Evolutionary conservation across 2,329 filamentous ascomycete genomes (phyloP), one percentile per base, ranked within the genome.

Genomic region (Purpureocillium lavendulum): DNA sequence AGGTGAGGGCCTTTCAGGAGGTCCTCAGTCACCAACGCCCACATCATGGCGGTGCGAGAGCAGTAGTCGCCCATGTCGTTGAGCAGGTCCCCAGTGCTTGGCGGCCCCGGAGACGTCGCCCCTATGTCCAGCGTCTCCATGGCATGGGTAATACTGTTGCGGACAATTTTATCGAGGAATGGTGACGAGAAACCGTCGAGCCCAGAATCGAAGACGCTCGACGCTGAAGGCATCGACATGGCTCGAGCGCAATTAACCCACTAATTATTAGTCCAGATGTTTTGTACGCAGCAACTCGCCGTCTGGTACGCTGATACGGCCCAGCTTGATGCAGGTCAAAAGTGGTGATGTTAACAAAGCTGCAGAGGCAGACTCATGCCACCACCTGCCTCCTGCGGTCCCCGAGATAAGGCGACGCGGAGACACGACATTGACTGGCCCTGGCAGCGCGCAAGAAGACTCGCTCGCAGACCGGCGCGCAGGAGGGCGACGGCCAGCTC

Each of bases 31-130:
- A 64, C 44, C 16, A 45, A 46, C n/a, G 53, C 50, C 55, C 53
- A 60, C 40, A 62, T 47, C 30, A 51, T 40, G 16, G 60, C 57
- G n/a, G 56, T 59, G 18, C 54, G 56, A 24, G 51, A 48, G 17
- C 63, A 44, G 41, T 63, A 64, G 17, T 63, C 59, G 26, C 60
- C 60, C 41, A 62, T 52, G 28, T 62, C 58, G 26, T 46, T 47
- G 32, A 61, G 51, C 37, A 63, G 40, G 31, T 55, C 57, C 12
- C 51, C 49, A 12, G 51, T 45, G 33, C 49, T 44, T n/a, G 38
- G 41, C 18, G 33, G 33, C 10, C 21, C 21, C 21, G 21, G 36
- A 41, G 29, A 40, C n/a, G 36, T 40, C 36, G 47, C 39, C n/a
- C 36, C 40, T 30, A 41, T 47, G 38, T 50, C 49, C 21, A 56